These are phyloP conservation scores for Colletotrichum lentis DNA, from an alignment of 2,329 filamentous ascomycete genomes.

Conservation along the genomic window DNA sequence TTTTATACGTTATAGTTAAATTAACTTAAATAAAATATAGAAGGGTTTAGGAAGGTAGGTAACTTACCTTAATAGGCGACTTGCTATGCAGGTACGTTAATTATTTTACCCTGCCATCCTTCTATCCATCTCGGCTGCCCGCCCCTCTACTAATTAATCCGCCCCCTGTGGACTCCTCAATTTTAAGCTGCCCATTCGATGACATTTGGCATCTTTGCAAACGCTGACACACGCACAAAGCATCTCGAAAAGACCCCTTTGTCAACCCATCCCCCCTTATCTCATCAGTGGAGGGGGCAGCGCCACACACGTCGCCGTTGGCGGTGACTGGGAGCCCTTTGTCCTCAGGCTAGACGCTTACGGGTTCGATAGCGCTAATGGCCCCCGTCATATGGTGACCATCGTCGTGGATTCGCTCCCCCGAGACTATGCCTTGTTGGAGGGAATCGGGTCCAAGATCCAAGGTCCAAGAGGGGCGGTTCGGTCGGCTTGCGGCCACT, in stretches of 20 bases:
- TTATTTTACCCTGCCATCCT: conserved; percentile 34
- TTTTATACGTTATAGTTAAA: too few species aligned
- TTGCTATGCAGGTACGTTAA: too few species aligned
- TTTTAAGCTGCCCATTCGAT: conserved; percentile 18
- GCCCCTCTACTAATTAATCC: too few species aligned
- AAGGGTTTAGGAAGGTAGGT: too few species aligned
- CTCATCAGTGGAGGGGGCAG: conserved; percentile 6
- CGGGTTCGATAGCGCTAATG: conserved; percentile 21
- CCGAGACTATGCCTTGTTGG: conserved; percentile 11
- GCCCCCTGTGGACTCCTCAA: conserved; percentile 27
- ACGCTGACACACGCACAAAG: conserved; percentile 25
- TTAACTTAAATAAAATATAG: too few species aligned
- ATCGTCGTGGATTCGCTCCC: conserved; percentile 5
- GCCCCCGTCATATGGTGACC: conserved; percentile 14
- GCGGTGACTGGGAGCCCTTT: conserved; percentile 13
- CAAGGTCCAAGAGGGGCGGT: too few species aligned
- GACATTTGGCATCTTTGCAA: conserved; percentile 19
- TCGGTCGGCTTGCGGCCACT: background rate
- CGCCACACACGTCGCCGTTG: conserved; percentile 17
- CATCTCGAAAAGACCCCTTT: background rate
- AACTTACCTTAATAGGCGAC: too few species aligned
- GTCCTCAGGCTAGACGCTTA: conserved; percentile 18
- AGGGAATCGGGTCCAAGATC: background rate
- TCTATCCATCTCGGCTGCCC: background rate
- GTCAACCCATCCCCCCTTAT: background rate